phyloP scores from a whole-genome alignment of 202 grass and related monocot genomes.

The Carex arenaria region DNA sequence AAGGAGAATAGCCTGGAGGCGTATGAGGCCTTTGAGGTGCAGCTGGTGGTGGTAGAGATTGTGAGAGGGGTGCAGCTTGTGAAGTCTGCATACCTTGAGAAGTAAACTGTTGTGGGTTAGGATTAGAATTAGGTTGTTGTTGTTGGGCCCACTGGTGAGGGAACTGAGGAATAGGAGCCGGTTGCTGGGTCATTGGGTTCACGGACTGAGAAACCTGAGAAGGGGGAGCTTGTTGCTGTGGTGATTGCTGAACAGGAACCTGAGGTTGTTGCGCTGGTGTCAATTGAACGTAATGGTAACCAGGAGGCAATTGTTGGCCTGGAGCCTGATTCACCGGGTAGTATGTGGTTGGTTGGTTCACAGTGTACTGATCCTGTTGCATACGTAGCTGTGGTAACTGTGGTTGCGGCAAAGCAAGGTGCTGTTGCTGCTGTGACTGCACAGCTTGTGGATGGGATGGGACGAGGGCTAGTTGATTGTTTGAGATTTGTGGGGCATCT shows the following conservation, averaged over 20 bases:
- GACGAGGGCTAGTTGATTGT: slow-evolving; percentile 56
- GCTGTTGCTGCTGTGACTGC: slow-evolving; percentile 50
- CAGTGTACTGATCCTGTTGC: slow-evolving; percentile 36
- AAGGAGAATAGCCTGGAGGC: slow-evolving; percentile 62
- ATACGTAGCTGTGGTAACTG: slow-evolving; percentile 42
- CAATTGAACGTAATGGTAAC: slow-evolving; percentile 22
- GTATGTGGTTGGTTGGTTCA: slow-evolving; percentile 7
- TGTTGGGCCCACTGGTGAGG: slow-evolving; percentile 15
- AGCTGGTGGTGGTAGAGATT: slow-evolving; percentile 33
- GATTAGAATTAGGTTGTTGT: slow-evolving; percentile 19
- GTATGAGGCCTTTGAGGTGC: slow-evolving; percentile 59
- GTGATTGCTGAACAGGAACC: slow-evolving; percentile 7
- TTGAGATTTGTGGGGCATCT: slow-evolving; percentile 33
- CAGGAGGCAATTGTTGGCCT: slow-evolving; percentile 10
- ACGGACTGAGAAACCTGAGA: slow-evolving; percentile 19
- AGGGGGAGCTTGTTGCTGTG: slow-evolving; percentile 30
- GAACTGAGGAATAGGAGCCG: neutral
- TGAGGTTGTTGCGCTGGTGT: neutral
- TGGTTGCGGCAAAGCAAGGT: slow-evolving; percentile 39
- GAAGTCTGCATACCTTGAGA: slow-evolving; percentile 28
- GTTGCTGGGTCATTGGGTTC: neutral
- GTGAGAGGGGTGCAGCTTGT: neutral
- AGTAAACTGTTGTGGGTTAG: slow-evolving; percentile 24
- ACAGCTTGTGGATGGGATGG: slow-evolving; percentile 50
- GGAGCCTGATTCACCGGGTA: neutral